Base-by-base conservation (phyloP, 2,329 filamentous ascomycete genomes). In the Celoporthe dispersa region DNA sequence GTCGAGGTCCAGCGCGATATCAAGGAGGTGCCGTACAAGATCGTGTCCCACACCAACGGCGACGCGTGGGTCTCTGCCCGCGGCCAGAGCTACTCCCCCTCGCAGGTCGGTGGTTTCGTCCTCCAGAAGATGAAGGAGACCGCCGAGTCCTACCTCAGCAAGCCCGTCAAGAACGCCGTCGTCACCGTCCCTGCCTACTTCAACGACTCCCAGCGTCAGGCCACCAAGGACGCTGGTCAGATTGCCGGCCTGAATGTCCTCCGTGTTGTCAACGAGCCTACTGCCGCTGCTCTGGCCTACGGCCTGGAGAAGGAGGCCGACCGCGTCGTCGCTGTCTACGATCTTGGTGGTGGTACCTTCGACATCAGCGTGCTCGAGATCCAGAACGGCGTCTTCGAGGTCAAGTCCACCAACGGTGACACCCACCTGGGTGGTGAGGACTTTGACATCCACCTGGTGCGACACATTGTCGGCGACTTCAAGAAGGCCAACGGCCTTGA, bases 121-220 rank as follows among this genome's bases (percentile, higher is more conserved):
- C 89, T 98, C 78, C 91, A 94, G 83, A 98, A 98, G 90, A 98
- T 98, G 95, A 98, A 97, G 90, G 95, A 98, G 88, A 98, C 95
- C 66, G 95, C 95, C 75, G 94, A 98, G 87, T 87, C 92, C 73
- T 97, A 97, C 85, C 89, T 97, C 75, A 90, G 92, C 84, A 97
- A 94, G 87, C 89, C 90, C 72, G 85, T 97, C 79, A 96, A 97
- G 89, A 97, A 98, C 81, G 95, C 94, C 77, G 95, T 98, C 72
- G 95, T 98, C 76, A 98, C 95, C 72, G 94, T 98, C 51, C 94
- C 94, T 73, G 94, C 94, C 78, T 98, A 98, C 88, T 98, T 98
- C 90, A 98, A 98, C 84, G 94, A 98, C 84, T 94, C 93, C 72
- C 94, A 98, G 86, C 93, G 94, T 85, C 95, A 98, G 85, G 94